phyloP scores from a whole-genome alignment of 2,329 filamentous ascomycete genomes.

The Aspergillus sojae region DNA sequence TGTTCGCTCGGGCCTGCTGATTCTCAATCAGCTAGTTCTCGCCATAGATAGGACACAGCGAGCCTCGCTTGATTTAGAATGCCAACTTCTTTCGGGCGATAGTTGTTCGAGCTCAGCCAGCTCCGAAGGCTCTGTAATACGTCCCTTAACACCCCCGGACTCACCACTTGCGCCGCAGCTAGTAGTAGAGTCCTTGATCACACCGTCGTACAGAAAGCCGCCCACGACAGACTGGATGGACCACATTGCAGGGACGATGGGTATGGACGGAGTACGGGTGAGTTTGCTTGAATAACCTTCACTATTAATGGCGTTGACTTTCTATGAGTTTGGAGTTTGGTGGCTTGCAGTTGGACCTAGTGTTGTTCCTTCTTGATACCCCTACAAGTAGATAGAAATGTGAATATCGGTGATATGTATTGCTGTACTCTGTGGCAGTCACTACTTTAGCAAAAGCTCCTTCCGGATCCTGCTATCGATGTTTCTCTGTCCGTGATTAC shows the following conservation, averaged over 20 bases:
- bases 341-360: background rate
- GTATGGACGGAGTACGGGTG: constrained; percentile 26
- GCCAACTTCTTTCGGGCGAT: constrained; percentile 12
- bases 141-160: constrained; percentile 17
- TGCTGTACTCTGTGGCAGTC: background rate
- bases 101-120: background rate
- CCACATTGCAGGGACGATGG: constrained; percentile 26
- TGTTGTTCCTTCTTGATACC: background rate
- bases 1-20: constrained; percentile 20
- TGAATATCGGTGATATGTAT: background rate
- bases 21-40: constrained; percentile 25
- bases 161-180: constrained; percentile 16
- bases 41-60: constrained; percentile 24
- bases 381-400: background rate
- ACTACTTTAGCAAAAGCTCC: background rate
- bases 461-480: background rate
- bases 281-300: constrained; percentile 16
- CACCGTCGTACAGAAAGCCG: constrained; percentile 17
- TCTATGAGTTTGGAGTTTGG: background rate
- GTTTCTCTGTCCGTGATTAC: background rate
- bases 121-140: background rate
- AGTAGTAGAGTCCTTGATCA: constrained; percentile 23
- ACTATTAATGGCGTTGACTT: background rate
- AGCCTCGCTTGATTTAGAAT: constrained; percentile 18
- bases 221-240: constrained; percentile 31